Base-by-base conservation (phyloP, 208 protist genomes). In the Trypanosoma melophagium region DNA sequence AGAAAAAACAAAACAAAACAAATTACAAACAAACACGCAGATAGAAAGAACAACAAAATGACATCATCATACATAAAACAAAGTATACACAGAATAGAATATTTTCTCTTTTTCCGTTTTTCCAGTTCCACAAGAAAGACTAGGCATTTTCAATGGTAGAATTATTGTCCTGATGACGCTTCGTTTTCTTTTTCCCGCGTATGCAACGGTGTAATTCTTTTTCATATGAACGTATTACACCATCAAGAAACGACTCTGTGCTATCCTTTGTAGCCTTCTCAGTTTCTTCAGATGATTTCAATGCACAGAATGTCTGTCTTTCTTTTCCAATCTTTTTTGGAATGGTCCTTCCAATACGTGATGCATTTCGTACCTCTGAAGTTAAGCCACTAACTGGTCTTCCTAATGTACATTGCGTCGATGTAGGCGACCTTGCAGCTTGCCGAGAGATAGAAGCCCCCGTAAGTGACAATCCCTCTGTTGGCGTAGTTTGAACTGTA, bases 191-290 rank as follows among this genome's bases (percentile, higher is more conserved):
- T n/a, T 44, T 41, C 28, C 66, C 66, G 13, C 66, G 54, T 16
- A 71, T 17, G 38, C 66, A 71, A 41, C 47, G 55, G 45, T 57
- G 66, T 10, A 71, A 24, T 44, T 71, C 66, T 47, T 64, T 71
- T 21, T 71, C 56, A 44, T 71, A 71, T 8, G 38, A 31, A 44
- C 49, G 56, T 22, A 71, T 41, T 17, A 71, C 21, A 24, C 45
- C 21, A 69, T 67, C 62, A 9, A 58, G 21, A 62, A 51, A 62
- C 1, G 4, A 0, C 47, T 47, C 35, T 14, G 55, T 16, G 17
- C 14, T 17, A 3, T 60, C 25, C n/a, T 7, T 14, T 22, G 9
- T 38, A 2, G 3, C 59, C 13, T 1, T 25, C 5, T 38, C 35
- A 9, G 4, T 25, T 22, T 22, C 31, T 9, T 41, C 17, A n/a